Base-by-base conservation (phyloP, 2,329 filamentous ascomycete genomes). In the Corinectria fuckeliana region DNA sequence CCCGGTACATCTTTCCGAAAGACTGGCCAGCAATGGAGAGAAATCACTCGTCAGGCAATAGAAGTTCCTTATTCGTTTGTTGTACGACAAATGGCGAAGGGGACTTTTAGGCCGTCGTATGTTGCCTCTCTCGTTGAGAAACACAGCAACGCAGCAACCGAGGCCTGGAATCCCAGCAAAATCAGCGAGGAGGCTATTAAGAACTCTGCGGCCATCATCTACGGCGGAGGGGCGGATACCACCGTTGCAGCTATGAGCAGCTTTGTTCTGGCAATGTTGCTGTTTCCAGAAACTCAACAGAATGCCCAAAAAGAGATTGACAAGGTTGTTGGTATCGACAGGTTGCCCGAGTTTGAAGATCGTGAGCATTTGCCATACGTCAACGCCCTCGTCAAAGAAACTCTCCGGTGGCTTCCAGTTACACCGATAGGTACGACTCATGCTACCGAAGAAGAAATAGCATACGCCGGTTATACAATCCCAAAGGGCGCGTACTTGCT, bases 371-470 rank as follows among this genome's bases (percentile, higher is more conserved):
- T 76, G 14, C 72, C 71, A 1, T 76, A 75, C 18, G 23, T 76
- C 14, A 60, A 70, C 5, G 72, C 69, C 2, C 14, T 75, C 0
- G 52, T 75, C 6, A 75, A 75, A 16, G 75, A 77, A 48, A 58
- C 64, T 0, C 47, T 70, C 3, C 58, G 75, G 11, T 77, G 72
- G 72, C 64, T 68, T 48, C 72, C 74, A 4, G 64, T 75, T 4
- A 67, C 70, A 0, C 75, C 76, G 0, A 69, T 79, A 13, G 69
- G 73, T 1, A 72, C 82, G 4, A 71, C 76, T 0, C 76, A 80
- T 56, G 69, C 72, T 2, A 76, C 79, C 1, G 69, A 72, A 1
- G 72, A 74, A 34, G 73, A 75, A 1, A 44, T 70, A 1, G 50
- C 59, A 0, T 72, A 67, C 8, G 45, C 57, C 3, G 70, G 69